Evolutionary conservation across 768 basidiomycete genomes (phyloP).

Genomic region (Infundibulicybe gibba): DNA sequence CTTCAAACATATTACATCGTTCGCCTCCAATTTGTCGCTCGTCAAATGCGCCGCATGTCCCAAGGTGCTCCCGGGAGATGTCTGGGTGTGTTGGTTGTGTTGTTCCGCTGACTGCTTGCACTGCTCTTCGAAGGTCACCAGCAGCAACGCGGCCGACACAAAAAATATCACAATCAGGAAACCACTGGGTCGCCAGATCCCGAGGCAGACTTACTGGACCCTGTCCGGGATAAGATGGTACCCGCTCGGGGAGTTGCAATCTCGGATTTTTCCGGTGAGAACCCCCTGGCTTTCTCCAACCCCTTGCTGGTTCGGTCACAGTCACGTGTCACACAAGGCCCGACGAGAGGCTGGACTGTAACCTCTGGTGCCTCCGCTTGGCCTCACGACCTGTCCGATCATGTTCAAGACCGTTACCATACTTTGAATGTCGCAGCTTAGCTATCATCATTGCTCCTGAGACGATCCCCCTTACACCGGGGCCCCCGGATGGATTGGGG

Average conservation of each 20-base stretch:
- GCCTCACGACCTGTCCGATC: slow-evolving; percentile 22
- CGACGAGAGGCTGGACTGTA: too few species aligned
- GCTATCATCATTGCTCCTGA: slow-evolving; percentile 19
- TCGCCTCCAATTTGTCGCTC: slow-evolving; percentile 97
- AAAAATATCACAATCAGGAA: slow-evolving; percentile 98
- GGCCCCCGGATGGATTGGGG: slow-evolving; percentile 8
- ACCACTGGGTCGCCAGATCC: slow-evolving; percentile 98
- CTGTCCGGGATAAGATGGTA: too few species aligned
- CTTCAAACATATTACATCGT: slow-evolving; percentile 92
- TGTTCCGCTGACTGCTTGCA: slow-evolving; percentile 93
- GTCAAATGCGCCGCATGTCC: slow-evolving; percentile 89
- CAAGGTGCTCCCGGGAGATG: slow-evolving; percentile 85
- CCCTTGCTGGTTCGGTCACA: too few species aligned
- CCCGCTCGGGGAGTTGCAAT: too few species aligned
- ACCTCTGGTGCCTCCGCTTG: slow-evolving; percentile 21
- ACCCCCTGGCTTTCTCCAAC: too few species aligned
- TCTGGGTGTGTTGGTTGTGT: slow-evolving; percentile 95
- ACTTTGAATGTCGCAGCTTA: slow-evolving; percentile 19
- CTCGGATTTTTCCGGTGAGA: too few species aligned
- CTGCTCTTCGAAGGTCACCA: slow-evolving; percentile 88
- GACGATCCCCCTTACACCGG: slow-evolving; percentile 16
- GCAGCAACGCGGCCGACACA: slow-evolving; percentile 94
- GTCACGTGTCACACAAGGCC: too few species aligned
- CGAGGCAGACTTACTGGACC: too few species aligned
- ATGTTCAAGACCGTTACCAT: slow-evolving; percentile 20